Conservation (phyloP, 2,329 filamentous ascomycete species). For the Fusarium aywerte region DNA sequence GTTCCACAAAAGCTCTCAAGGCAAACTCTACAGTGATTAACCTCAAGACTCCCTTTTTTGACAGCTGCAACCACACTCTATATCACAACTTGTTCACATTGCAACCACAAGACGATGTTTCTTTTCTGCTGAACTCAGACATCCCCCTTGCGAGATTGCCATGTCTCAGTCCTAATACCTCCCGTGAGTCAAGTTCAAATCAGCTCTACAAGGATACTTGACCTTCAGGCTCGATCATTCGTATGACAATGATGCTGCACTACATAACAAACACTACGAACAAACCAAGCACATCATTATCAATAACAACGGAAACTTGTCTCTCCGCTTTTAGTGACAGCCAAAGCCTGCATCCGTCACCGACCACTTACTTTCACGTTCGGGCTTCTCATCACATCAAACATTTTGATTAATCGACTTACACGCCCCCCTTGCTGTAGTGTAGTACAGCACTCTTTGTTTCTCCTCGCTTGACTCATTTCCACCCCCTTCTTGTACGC, state of each 20-base stretch:
- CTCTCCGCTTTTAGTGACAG: neutral
- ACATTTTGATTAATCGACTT: neutral
- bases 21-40: conserved; percentile 9
- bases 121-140: neutral
- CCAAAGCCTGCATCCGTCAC: neutral
- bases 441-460: neutral
- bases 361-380: neutral
- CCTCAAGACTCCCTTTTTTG: conserved; percentile 13
- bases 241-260: neutral
- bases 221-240: neutral
- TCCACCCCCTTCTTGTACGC: conserved; percentile 20
- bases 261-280: neutral
- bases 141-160: neutral
- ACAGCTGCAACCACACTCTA: conserved; percentile 1
- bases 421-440: conserved; percentile 7
- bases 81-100: neutral
- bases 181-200: neutral
- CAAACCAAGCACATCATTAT: neutral
- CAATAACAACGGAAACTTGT: neutral
- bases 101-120: neutral
- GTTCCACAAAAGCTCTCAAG: conserved; percentile 3
- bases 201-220: neutral
- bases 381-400: neutral
- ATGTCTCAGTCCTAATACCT: neutral
- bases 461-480: conserved; percentile 23